These are phyloP conservation scores for Polytrichum formosum DNA, from an alignment of 225 moss, liverwort and hornwort species.

Conservation along the genomic window DNA sequence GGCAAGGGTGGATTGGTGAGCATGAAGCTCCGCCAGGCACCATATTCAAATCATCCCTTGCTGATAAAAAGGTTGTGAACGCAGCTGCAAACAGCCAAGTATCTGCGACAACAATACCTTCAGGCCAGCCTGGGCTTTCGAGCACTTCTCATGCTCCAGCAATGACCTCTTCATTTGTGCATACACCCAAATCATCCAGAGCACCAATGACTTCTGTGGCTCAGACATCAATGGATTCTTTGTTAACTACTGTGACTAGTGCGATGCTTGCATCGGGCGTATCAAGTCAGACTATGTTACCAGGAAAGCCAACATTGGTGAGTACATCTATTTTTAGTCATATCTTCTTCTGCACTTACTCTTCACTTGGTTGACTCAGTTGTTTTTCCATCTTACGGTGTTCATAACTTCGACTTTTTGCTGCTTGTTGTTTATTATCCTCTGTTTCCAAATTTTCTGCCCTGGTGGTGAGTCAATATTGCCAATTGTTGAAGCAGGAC, in stretches of 20 bases:
- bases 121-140: constrained; percentile 20
- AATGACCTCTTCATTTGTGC: constrained; percentile 20
- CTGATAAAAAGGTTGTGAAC: constrained; percentile 29
- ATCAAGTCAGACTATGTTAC: constrained; percentile 33
- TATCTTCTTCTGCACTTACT: no score
- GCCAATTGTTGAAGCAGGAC: constrained; percentile 30
- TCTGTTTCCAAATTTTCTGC: no score
- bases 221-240: constrained; percentile 47
- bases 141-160: constrained; percentile 30
- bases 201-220: constrained; percentile 36
- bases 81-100: constrained; percentile 26
- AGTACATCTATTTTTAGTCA: constrained; percentile 9
- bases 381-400: no score
- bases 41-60: constrained; percentile 44
- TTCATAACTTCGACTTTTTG: no score
- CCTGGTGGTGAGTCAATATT: no score
- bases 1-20: constrained; percentile 63
- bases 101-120: constrained; percentile 20
- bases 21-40: constrained; percentile 60
- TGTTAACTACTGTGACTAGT: constrained; percentile 45
- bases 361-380: no score
- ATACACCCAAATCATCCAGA: constrained; percentile 32
- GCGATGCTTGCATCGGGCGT: constrained; percentile 49
- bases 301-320: constrained; percentile 41
- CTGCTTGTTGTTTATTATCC: no score